A percentile compares a stretch with the other conserved stretches of the same genome.
These are phyloP conservation scores for Leishmania lainsoni DNA, from an alignment of 208 protist species.

Conservation along the genomic window DNA sequence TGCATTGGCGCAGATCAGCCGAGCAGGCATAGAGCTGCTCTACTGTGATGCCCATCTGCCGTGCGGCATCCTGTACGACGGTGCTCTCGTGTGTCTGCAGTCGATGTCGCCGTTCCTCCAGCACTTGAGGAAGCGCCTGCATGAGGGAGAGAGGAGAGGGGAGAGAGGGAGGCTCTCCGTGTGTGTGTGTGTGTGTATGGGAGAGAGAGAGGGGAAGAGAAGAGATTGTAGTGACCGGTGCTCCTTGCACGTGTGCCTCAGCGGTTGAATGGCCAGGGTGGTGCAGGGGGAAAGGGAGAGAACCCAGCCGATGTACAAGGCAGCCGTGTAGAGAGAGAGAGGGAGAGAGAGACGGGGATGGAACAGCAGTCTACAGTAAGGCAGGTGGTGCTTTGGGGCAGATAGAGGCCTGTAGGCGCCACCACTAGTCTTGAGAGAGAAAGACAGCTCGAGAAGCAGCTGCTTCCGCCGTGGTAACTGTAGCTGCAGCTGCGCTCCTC, in stretches of 20 bases:
- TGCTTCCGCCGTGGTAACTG: background rate
- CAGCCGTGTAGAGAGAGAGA: background rate
- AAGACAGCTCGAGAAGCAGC: background rate
- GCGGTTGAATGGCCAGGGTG: background rate
- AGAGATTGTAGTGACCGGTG: background rate
- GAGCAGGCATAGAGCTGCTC: slow-evolving; percentile 45
- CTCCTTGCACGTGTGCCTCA: background rate
- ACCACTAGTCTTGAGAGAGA: background rate
- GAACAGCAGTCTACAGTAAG: no score
- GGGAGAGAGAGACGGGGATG: background rate
- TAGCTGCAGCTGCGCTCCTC: background rate
- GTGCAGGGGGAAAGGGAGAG: background rate
- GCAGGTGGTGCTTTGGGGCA: background rate
- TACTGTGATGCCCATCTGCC: slow-evolving; percentile 43
- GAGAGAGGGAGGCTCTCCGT: no score
- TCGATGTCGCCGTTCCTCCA: slow-evolving; percentile 63
- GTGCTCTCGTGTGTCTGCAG: slow-evolving; percentile 36
- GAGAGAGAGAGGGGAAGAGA: background rate
- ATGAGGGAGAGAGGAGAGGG: no score
- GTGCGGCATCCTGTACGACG: slow-evolving; percentile 32
- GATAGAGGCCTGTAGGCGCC: background rate
- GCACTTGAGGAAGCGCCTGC: slow-evolving; percentile 42
- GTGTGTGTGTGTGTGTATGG: no score
- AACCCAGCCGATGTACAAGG: background rate
- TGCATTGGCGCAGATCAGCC: slow-evolving; percentile 51